phyloP scores from a whole-genome alignment of 2,329 filamentous ascomycete genomes.

The Fusarium sp. region DNA sequence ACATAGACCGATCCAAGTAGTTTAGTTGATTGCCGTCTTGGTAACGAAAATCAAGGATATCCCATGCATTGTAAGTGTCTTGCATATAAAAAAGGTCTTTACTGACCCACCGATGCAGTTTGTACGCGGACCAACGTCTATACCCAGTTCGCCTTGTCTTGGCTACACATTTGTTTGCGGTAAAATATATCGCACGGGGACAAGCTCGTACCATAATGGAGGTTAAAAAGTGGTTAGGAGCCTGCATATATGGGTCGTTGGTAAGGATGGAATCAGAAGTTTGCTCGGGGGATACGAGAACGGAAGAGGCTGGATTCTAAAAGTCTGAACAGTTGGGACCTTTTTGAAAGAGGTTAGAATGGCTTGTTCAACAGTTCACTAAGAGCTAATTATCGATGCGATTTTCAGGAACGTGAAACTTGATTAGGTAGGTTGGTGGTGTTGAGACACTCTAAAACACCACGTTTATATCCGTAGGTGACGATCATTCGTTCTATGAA shows the following conservation, averaged over 20 bases:
- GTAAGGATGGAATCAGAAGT: background rate
- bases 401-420: slow-evolving; percentile 4
- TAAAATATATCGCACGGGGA: background rate
- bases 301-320: slow-evolving; percentile 20
- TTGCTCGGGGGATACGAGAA: slow-evolving; percentile 1
- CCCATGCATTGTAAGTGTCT: slow-evolving; percentile 33
- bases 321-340: background rate
- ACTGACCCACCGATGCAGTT: slow-evolving; percentile 1
- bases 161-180: background rate
- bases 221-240: slow-evolving; percentile 6
- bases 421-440: background rate
- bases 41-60: slow-evolving; percentile 11
- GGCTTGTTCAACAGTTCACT: background rate
- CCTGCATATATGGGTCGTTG: background rate
- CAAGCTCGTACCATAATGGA: background rate
- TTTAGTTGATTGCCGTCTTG: background rate
- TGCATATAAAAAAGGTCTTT: slow-evolving; percentile 29
- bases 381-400: background rate
- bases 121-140: background rate
- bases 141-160: background rate
- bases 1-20: slow-evolving; percentile 1
- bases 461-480: background rate
- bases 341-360: background rate
- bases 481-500: background rate
- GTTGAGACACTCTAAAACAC: slow-evolving; percentile 9